Percentiles rank a stretch among this genome's conserved stretches.
phyloP scores from a whole-genome alignment of 1,139 yeast species.

The Taphrina communis region DNA sequence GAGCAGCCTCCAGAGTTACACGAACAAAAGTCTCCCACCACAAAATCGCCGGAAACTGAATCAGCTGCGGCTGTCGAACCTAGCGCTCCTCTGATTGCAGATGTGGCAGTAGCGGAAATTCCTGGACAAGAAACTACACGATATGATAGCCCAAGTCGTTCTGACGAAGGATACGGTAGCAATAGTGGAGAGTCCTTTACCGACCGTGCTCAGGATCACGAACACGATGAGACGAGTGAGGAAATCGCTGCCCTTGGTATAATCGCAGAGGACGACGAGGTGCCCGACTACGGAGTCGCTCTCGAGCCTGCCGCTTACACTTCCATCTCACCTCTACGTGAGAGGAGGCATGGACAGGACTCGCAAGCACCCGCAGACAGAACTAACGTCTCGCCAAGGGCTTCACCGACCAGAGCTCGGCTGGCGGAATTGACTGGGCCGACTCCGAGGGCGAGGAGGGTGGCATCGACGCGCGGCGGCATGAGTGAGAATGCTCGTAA shows the following conservation, averaged over 20 bases:
- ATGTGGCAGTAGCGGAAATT: neutral
- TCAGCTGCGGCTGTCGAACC: neutral
- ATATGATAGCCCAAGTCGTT: constrained; percentile 28
- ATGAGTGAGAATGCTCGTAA: constrained; percentile 36
- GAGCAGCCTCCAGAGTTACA: neutral
- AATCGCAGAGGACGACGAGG: constrained; percentile 27
- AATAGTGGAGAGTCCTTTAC: constrained; percentile 25
- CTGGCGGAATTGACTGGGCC: constrained; percentile 19
- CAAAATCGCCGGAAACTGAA: neutral
- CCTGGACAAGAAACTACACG: neutral
- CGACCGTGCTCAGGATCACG: constrained; percentile 16
- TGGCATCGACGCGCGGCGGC: constrained; percentile 6
- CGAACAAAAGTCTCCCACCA: neutral
- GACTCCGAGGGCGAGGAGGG: constrained; percentile 1
- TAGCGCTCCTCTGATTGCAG: neutral
- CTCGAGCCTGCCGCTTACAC: constrained; percentile 18
- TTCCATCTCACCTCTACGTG: constrained; percentile 10
- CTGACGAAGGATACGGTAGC: constrained; percentile 39
- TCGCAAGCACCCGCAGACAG: constrained; percentile 3
- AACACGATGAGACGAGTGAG: constrained; percentile 29
- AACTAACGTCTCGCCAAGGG: neutral
- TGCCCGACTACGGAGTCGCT: constrained; percentile 35
- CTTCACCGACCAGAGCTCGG: constrained; percentile 21
- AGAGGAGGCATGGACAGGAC: neutral
- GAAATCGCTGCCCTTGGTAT: constrained; percentile 39